These are phyloP conservation scores for Lipomyces starkeyi DNA, from an alignment of 805 yeast genomes.

Conservation along the genomic window DNA sequence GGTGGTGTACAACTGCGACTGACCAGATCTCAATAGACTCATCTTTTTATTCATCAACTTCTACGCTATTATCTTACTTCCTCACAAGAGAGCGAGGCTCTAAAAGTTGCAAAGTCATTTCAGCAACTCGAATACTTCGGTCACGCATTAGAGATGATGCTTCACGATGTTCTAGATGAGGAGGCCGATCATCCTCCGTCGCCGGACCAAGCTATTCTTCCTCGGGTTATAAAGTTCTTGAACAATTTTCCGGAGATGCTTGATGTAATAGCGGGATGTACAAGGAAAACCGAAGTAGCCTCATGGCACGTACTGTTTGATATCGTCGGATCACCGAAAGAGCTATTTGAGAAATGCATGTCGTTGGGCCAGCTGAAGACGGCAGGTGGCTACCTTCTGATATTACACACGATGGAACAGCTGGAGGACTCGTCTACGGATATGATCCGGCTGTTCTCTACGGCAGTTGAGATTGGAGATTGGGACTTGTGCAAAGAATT, in stretches of 20 bases:
- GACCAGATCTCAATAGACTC: conserved; percentile 26
- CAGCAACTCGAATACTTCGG: conserved; percentile 49
- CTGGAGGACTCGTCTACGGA: conserved; percentile 41
- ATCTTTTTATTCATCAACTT: conserved; percentile 35
- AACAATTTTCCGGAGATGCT: conserved; percentile 47
- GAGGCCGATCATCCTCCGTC: conserved; percentile 38
- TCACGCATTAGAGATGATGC: conserved; percentile 50
- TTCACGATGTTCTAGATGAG: conserved; percentile 47
- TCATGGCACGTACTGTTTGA: conserved; percentile 56
- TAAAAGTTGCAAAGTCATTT: conserved; percentile 32
- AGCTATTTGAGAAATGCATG: conserved; percentile 48
- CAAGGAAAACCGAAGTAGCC: conserved; percentile 62
- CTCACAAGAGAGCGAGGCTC: conserved; percentile 31
- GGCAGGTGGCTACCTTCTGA: conserved; percentile 51
- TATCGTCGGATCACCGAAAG: conserved; percentile 47
- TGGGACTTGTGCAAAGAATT: conserved; percentile 49
- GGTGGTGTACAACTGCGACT: background rate
- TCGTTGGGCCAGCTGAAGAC: conserved; percentile 46
- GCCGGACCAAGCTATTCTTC: conserved; percentile 29
- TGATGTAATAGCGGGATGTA: conserved; percentile 54
- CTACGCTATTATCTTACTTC: conserved; percentile 29
- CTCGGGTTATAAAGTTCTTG: conserved; percentile 43
- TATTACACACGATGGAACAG: conserved; percentile 47
- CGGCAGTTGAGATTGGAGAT: conserved; percentile 46
- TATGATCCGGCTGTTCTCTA: conserved; percentile 44